Evolutionary conservation across 148 eudicot species (phyloP), one percentile per base, ranked within the genome.

Genomic region (Chenopodium quinoa): DNA sequence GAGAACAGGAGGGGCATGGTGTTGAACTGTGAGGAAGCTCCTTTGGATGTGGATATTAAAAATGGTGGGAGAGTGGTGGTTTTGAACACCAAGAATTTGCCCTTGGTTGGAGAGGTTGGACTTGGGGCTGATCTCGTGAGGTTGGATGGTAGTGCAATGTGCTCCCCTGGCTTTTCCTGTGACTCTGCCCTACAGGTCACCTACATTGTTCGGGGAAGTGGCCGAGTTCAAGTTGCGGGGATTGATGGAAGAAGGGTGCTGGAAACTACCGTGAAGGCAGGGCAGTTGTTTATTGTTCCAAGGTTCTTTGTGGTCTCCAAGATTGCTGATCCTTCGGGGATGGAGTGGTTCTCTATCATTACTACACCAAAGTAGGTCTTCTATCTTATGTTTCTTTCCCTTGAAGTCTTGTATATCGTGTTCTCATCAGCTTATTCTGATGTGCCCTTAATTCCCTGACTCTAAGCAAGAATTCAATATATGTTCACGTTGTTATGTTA

Each of bases 331-430:
- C 82, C 88, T 13, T 82, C 81, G 75, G 98, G 98, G 71, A 52
- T 94, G 93, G 95, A 93, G 76, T 94, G 98, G 98, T 94, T 94
- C 92, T 94, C 98, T 32, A 93, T 94, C 87, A 88, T 94, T 84
- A 80, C 89, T 67, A 93, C 97, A 58, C 98, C 98, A 17, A 87
- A 94, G 98, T 94, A 85, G 17, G 73, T 71, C 75, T 34, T 17
- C 25, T 25, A 27, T 40, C 52, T 19, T 62, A 9, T 31, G 31
- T 25, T 9, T 7, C 10, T 2, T 40, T 2, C 4, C 4, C 31
- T 52, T 31, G 31, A 17, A 29, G 14, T 5, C 4, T 23, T 68
- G 44, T 6, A 29, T 31, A 68, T 68, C 72, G 16, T 48, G 37
- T 9, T 68, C 40, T 68, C 20, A 31, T 4, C 52, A 48, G 13